Evolutionary conservation across 2,329 filamentous ascomycete genomes (phyloP).

Genomic region (Domatiomyces globalis): DNA sequence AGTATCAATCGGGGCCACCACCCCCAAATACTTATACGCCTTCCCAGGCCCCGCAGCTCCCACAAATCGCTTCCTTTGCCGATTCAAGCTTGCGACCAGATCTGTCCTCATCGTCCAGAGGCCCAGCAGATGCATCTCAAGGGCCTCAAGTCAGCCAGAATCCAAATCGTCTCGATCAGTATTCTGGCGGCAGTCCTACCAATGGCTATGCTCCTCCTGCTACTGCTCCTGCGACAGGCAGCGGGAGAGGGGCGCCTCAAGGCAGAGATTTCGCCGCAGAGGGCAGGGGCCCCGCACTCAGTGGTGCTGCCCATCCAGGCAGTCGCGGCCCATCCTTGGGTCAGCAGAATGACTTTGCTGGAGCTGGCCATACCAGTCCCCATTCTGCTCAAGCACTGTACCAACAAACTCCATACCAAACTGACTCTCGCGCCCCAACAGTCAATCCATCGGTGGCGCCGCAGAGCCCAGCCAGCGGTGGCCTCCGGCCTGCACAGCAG

Average conservation of each 20-base stretch:
- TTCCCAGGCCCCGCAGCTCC: constrained; percentile 7
- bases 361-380: neutral
- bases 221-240: neutral
- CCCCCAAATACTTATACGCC: neutral
- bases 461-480: neutral
- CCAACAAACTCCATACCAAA: neutral
- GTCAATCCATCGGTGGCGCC: neutral
- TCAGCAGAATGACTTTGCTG: neutral
- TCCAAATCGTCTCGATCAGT: neutral
- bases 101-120: neutral
- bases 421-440: neutral
- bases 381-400: neutral
- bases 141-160: neutral
- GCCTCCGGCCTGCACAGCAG: neutral
- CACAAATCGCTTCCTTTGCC: constrained; percentile 4
- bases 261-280: neutral
- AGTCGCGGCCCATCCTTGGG: constrained; percentile 2
- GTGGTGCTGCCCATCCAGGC: neutral
- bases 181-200: neutral
- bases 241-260: neutral
- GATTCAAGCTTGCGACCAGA: neutral
- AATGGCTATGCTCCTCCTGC: neutral
- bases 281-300: neutral
- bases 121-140: neutral
- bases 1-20: constrained; percentile 1